Evolutionary conservation across 768 basidiomycete genomes (phyloP), one percentile per base, ranked within the genome.

Genomic region (Leccinum subgranulosum): DNA sequence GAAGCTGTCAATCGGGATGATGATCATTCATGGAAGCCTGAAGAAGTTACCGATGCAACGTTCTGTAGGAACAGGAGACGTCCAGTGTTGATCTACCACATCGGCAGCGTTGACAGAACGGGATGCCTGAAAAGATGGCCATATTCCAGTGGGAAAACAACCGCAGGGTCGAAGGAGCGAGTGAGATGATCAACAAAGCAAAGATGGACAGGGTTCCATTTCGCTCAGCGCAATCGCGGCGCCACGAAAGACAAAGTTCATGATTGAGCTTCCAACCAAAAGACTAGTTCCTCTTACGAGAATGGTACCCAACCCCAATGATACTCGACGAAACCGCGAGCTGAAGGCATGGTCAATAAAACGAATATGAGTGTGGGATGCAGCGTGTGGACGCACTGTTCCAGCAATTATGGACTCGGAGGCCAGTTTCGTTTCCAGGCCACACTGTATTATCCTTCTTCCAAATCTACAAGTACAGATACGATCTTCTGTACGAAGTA

Each of bases 151-250:
- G 83, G 85, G 67, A 88, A 87, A 39, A 84, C 85, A 47, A 86
- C 77, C 21, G 85, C 84, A 51, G 86, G 85, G 67, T 87, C 86
- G 21, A 83, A 81, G 63, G 85, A 85, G 49, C 86, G 81, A 2
- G 84, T 81, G 0, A 84, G 84, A 64, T 85, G 85, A 2, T 84
- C 84, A 53, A 70, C 63, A 60, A 75, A 78, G 3, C 82, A 84
- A 82, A 15, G 82, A 82, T 41, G 82, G 67, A 64, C 76, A 74
- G 31, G 73, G 67, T 43, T 66, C 56, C 67, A 75, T 76, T 61
- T 75, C 71, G 8, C 70, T 73, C 3, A 76, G 74, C 9, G 79
- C 75, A 41, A 81, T 72, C 82, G 85, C 84, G 55, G 84, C 84
- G 54, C 85, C 71, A 68, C 82, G 83, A 66, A 82, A 83, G 23